Evolutionary conservation across 495 filamentous ascomycete genomes (phyloP).

Genomic region (Penicillium parvum): DNA sequence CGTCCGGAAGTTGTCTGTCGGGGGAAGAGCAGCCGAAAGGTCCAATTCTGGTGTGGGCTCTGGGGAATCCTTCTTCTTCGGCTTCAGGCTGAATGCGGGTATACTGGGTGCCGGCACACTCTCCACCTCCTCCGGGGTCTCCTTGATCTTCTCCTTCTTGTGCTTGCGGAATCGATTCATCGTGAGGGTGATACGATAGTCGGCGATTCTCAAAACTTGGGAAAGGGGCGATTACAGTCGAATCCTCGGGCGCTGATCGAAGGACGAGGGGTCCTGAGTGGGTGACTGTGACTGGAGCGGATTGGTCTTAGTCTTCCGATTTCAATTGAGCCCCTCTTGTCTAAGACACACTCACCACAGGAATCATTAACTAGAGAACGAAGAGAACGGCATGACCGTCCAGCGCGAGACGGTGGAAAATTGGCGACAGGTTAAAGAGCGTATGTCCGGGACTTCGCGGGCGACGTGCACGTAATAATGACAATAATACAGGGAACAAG

Average conservation of each 20-base stretch:
- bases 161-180: conserved; percentile 76
- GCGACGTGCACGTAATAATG: too few species aligned
- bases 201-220: not conserved
- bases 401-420: conserved; percentile 6
- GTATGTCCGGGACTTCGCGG: not conserved
- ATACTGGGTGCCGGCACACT: conserved; percentile 6
- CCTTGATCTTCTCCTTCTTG: conserved; percentile 53
- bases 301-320: conserved; percentile 2
- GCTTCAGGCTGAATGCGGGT: conserved; percentile 34
- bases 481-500: too few species aligned
- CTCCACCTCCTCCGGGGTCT: conserved; percentile 19
- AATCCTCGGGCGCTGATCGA: not conserved
- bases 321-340: not conserved
- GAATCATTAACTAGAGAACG: conserved; percentile 13
- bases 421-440: conserved; percentile 3
- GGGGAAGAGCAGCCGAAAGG: conserved; percentile 67
- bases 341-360: conserved; percentile 15
- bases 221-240: conserved; percentile 7
- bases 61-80: conserved; percentile 53
- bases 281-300: conserved; percentile 5
- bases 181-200: conserved; percentile 7
- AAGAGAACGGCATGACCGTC: conserved; percentile 25
- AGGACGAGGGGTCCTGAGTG: not conserved
- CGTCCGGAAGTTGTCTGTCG: conserved; percentile 90
- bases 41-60: conserved; percentile 62